Conservation (phyloP, 176 grass and related monocot species). For the Bonia amplexicaulis region DNA sequence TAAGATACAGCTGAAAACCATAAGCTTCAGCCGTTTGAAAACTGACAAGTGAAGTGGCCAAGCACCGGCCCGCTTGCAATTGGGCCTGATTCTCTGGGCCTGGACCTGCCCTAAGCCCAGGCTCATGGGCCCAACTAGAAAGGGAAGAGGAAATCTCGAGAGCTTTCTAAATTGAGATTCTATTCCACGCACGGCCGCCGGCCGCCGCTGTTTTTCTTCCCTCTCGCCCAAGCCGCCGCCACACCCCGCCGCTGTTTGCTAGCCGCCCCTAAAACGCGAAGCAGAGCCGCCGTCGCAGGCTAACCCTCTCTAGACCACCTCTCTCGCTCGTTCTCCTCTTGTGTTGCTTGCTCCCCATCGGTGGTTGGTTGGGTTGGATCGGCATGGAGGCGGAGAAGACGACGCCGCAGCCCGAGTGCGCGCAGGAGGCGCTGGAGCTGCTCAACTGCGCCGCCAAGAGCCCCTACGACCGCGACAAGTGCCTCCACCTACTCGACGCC, state of each 20-base stretch:
- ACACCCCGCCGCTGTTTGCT: neutral
- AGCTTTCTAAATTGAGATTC: neutral
- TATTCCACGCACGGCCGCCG: conserved; percentile 31
- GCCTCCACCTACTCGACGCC: conserved; percentile 61
- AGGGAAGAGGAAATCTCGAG: neutral
- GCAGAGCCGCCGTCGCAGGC: neutral
- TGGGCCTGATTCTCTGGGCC: neutral
- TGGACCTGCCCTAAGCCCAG: neutral
- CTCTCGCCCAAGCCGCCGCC: conserved; percentile 33
- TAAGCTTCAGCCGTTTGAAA: no score
- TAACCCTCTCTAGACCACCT: neutral
- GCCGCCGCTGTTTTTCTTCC: conserved; percentile 40
- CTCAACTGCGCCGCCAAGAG: conserved; percentile 69
- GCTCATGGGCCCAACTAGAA: neutral
- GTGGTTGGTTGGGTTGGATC: conserved; percentile 8
- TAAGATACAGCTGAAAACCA: no score
- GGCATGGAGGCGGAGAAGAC: conserved; percentile 1
- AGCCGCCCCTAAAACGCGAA: neutral
- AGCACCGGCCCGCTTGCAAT: neutral
- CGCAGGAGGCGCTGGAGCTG: conserved; percentile 73
- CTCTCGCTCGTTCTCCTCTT: neutral
- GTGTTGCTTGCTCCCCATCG: neutral
- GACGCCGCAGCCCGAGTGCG: conserved; percentile 66
- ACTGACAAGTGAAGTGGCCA: no score
- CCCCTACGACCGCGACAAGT: conserved; percentile 73